Evolutionary conservation across 345 rosid species (phyloP), one percentile per base, ranked within the genome.

Genomic region (Microthlaspi erraticum): DNA sequence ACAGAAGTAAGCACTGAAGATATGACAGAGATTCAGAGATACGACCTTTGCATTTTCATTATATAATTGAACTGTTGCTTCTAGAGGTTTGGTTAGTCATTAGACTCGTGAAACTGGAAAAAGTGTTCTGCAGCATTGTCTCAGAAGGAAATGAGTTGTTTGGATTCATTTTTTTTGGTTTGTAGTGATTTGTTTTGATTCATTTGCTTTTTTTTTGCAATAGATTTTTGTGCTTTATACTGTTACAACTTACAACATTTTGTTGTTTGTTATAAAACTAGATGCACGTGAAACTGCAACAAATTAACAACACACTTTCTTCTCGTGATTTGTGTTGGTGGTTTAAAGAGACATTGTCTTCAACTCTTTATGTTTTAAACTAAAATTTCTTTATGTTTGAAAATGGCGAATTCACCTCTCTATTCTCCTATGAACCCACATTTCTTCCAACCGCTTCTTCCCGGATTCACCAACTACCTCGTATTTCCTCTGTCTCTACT

Each of bases 401-500:
- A 18, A 4, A 70, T 70, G 74, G 19, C 5, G 33, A 29, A 53
- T 53, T 18, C 7, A 66, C 23, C 32, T 29, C 36, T 50, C 11
- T 2, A 32, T 52, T 51, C 68, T 18, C 62, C 75, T 36, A 52
- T 20, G 12, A 72, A 64, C 13, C 71, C 77, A 36, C 71, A 64
- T 46, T 73, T 73, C 42, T 73, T 73, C 43, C 57, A 73, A 17
- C 77, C 71, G 0, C 71, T 73, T 73, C 71, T 73, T 64, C 77
- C 71, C 45, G 52, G 59, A 10, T 73, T 37, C 65, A 12, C 32
- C 17, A 55, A 37, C 34, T 42, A 64, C 57, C 58, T 73, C 59
- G 71, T 72, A 66, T n/a, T 13, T 12, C 37, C 61, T 59, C 52
- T 18, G 23, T 13, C 12, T 20, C 2, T 20, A 61, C 60, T 29